Evolutionary conservation across 495 filamentous ascomycete genomes (phyloP).

Genomic region (Talaromyces ruber): DNA sequence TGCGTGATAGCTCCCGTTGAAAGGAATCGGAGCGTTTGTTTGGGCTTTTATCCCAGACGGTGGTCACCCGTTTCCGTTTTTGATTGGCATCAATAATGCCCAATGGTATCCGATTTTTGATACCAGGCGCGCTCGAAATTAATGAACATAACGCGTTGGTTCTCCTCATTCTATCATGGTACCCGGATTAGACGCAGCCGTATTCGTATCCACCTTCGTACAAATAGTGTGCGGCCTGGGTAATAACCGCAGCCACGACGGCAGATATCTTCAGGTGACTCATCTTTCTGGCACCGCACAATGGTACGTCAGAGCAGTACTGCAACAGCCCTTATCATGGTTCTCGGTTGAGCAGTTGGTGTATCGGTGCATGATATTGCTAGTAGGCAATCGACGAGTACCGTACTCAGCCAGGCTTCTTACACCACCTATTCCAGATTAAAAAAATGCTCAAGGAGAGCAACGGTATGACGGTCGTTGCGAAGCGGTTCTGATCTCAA

Average conservation of each 20-base stretch:
- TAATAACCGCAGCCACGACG: conserved; percentile 23
- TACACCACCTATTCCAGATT: too few relatives aligned
- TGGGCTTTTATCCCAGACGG: conserved; percentile 6
- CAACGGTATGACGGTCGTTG: too few relatives aligned
- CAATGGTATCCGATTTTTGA: conserved; percentile 10
- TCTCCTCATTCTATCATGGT: conserved; percentile 16
- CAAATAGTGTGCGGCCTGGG: conserved; percentile 39
- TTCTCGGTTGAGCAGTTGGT: too few relatives aligned
- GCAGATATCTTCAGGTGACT: conserved; percentile 8
- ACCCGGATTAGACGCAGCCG: conserved; percentile 21
- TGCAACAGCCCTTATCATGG: too few relatives aligned
- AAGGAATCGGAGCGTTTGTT: conserved; percentile 5
- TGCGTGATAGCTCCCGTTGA: conserved; percentile 6
- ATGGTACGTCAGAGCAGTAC: conserved; percentile 1
- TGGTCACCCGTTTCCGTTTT: conserved; percentile 1
- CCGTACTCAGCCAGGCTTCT: too few relatives aligned
- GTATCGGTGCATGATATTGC: too few relatives aligned
- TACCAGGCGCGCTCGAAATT: conserved; percentile 15
- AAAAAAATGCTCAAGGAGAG: too few relatives aligned
- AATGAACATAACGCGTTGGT: conserved; percentile 15
- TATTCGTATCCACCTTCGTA: conserved; percentile 25
- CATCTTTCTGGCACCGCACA: conserved; percentile 8
- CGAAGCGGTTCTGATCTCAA: too few relatives aligned
- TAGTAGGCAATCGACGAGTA: too few relatives aligned
- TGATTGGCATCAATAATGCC: conserved; percentile 10